These are phyloP conservation scores for Myxozyma monticola DNA, from an alignment of 805 yeast species.

Conservation along the genomic window DNA sequence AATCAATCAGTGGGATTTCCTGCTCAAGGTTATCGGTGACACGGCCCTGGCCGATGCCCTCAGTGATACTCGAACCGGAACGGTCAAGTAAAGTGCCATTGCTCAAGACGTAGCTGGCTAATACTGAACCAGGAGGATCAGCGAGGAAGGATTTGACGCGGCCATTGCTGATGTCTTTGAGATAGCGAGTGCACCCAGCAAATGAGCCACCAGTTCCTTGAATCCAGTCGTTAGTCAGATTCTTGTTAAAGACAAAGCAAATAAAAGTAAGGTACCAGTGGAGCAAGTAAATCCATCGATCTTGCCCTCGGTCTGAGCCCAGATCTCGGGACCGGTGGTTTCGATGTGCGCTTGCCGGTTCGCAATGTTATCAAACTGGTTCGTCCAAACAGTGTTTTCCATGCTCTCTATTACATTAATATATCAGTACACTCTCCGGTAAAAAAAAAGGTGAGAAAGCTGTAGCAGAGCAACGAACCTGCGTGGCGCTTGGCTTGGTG, in stretches of 20 bases:
- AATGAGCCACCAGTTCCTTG: conserved; percentile 94
- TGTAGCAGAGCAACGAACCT: background rate
- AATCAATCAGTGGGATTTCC: conserved; percentile 74
- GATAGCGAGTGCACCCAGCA: conserved; percentile 79
- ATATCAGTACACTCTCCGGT: background rate
- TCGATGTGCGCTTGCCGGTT: conserved; percentile 86
- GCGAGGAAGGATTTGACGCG: conserved; percentile 68
- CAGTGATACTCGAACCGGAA: conserved; percentile 85
- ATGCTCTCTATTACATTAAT: conserved; percentile 45
- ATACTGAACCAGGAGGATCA: conserved; percentile 91
- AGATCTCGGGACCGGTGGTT: conserved; percentile 90
- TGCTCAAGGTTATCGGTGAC: conserved; percentile 78
- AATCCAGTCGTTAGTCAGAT: too few species aligned
- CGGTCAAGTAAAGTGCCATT: conserved; percentile 68
- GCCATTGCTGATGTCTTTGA: conserved; percentile 68
- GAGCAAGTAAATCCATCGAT: conserved; percentile 86
- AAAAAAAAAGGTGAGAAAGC: background rate
- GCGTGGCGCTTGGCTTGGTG: conserved; percentile 87
- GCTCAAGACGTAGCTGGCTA: conserved; percentile 73
- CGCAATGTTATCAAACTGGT: conserved; percentile 86
- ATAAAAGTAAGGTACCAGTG: too few species aligned
- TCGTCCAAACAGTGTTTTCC: conserved; percentile 86
- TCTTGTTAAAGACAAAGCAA: too few species aligned
- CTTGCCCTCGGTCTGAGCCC: conserved; percentile 77
- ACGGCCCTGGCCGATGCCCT: conserved; percentile 95